A percentile compares a stretch with the other conserved stretches of the same genome.
phyloP scores from a whole-genome alignment of 495 filamentous ascomycete species.

The Margaritispora aquatica region DNA sequence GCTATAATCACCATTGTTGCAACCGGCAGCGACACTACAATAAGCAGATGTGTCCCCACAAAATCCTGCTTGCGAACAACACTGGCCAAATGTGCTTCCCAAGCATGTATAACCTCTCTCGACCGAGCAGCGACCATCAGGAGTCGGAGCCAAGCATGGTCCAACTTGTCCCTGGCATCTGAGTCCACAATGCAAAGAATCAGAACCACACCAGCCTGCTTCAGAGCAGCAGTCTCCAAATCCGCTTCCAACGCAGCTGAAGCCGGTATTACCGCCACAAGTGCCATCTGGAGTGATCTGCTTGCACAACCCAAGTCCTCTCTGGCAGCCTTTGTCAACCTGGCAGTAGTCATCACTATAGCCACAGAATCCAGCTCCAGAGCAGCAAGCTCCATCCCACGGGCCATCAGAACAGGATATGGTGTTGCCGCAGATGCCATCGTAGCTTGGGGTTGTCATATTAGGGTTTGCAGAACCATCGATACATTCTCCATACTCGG shows the following conservation, averaged over 20 bases:
- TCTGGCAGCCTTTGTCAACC: constrained; percentile 6
- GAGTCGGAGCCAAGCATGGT: constrained; percentile 1
- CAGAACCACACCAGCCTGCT: constrained; percentile 8
- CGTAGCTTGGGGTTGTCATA: background rate
- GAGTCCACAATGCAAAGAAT: background rate
- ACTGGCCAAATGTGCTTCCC: constrained; percentile 2
- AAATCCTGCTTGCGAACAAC: constrained; percentile 2
- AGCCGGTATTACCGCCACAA: constrained; percentile 14
- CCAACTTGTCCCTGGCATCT: constrained; percentile 4
- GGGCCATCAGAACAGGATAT: constrained; percentile 2
- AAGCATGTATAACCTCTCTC: constrained; percentile 5
- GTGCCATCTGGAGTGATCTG: constrained; percentile 15
- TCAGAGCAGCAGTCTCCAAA: constrained; percentile 24
- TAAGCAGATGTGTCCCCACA: constrained; percentile 5
- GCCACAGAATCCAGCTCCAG: constrained; percentile 7
- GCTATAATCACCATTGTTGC: background rate
- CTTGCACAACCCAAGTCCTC: background rate
- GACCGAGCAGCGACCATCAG: constrained; percentile 6
- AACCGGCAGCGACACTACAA: constrained; percentile 3
- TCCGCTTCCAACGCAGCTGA: constrained; percentile 8
- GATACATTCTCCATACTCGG: background rate
- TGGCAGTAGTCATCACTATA: background rate
- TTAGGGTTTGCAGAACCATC: background rate
- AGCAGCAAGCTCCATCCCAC: constrained; percentile 12
- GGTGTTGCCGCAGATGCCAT: constrained; percentile 1